Percentiles rank a stretch among this genome's conserved stretches.
Conservation (phyloP, 805 yeast species). For the Lipomyces orientalis region DNA sequence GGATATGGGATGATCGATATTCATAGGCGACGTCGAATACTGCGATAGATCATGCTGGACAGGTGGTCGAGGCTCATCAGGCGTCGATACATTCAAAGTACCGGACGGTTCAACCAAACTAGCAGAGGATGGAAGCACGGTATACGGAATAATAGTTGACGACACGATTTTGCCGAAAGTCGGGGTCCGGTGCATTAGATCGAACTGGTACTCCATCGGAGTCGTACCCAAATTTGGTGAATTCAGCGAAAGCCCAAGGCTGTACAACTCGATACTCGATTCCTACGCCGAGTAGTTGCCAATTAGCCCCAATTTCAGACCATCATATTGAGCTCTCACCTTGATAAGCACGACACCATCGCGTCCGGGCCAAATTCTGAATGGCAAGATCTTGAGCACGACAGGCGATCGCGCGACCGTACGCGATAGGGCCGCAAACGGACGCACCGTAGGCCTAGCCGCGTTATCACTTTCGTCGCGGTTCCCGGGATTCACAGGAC, state of each 20-base stretch:
- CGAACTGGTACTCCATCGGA: constrained; percentile 9
- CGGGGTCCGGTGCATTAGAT: constrained; percentile 9
- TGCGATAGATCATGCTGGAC: neutral
- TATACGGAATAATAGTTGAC: constrained; percentile 21
- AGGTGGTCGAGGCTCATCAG: neutral
- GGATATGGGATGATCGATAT: constrained; percentile 1
- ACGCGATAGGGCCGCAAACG: constrained; percentile 9
- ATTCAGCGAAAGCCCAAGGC: neutral
- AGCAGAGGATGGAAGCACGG: constrained; percentile 6
- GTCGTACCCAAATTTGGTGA: neutral
- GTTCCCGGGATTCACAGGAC: neutral
- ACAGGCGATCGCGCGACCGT: constrained; percentile 14
- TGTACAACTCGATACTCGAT: constrained; percentile 28
- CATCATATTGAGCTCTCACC: neutral
- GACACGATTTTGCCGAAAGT: constrained; percentile 17
- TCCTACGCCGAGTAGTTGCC: constrained; percentile 16
- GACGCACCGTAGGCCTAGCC: neutral
- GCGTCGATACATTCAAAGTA: neutral
- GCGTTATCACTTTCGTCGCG: neutral
- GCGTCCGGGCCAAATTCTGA: neutral
- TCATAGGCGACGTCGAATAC: constrained; percentile 1
- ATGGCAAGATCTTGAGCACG: constrained; percentile 5
- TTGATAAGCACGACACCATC: constrained; percentile 12
- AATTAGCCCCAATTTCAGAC: neutral
- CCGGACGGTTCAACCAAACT: neutral